Base-by-base conservation (phyloP, 2,329 filamentous ascomycete species). In the Aureobasidium leucospermi region DNA sequence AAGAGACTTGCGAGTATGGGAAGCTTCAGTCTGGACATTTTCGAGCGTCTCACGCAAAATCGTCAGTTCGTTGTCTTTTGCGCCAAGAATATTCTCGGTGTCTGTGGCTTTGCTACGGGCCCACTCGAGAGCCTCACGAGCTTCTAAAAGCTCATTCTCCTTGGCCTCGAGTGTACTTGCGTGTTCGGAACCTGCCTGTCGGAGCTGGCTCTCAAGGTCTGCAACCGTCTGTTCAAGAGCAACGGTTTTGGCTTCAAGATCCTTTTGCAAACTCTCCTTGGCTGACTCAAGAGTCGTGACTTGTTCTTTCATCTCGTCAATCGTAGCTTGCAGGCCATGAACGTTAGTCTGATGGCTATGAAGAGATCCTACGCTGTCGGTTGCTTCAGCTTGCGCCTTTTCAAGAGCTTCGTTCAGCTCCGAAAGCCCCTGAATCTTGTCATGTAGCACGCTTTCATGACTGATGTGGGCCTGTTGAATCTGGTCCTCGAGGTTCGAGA, bases 351-450 rank as follows among this genome's bases (percentile, higher is more conserved):
- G 28, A 29, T 51, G 28, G 3, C 36, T n/a, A 10, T 43, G 9
- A 10, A n/a, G 5, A 36, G 28, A n/a, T 16, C 28, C 9, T 15
- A 10, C 29, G 3, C 15, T 28, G 6, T 36, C 36, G n/a, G 45
- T 15, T 15, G 38, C 6, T 1, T 41, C 11, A 3, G 4, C 10
- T 7, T 29, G 34, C 3, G 36, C n/a, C 16, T 51, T 28, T 6
- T 48, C 55, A 10, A 58, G 43, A 23, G 41, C 19, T n/a, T 38
- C 38, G 15, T 53, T 53, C 10, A 62, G 29, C 11, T 60, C 47
- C 36, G n/a, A 15, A 1, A 63, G 32, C 36, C 60, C 57, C n/a
- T 41, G 41, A 23, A 52, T 55, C n/a, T 57, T 63, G n/a, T 36
- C 32, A 10, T 48, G 45, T 19, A 47, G 1, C 5, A 6, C 29